Evolutionary conservation across 306 rosid genomes (phyloP), one percentile per base, ranked within the genome.

Genomic region (Lathyrus oleraceus): DNA sequence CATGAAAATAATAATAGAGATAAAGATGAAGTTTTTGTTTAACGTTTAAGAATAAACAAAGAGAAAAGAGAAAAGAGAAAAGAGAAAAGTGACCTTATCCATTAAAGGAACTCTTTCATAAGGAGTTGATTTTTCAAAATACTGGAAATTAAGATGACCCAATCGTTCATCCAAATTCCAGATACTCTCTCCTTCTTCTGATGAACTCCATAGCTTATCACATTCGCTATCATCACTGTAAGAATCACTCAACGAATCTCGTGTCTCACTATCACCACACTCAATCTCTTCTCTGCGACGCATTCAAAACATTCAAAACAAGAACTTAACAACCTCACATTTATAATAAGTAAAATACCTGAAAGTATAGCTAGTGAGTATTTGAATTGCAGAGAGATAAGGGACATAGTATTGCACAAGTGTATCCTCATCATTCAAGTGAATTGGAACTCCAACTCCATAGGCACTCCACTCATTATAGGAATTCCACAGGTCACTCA

Each of bases 351-450:
- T 8, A 4, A 73, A 20, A 30, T 30, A 94, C 99, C 99, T 84
- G 81, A 85, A 76, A 81, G 44, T 49, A 54, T 81, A 83, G 89
- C 96, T 84, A 14, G 96, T 91, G 88, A 81, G 91, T 43, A 91
- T 87, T 80, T 95, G 97, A 69, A 95, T 87, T 20, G 89, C 99
- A 25, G 99, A 95, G 79, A 95, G 99, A 73, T 95, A 95, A 62
- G 99, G 99, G 3, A 91, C 99, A 67, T 91, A 95, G 78, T 89
- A 95, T 77, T 95, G 99, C 28, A 88, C 90, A 54, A 95, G 91
- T 8, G 87, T 86, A 8, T 95, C 96, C n/a, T 86, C 91, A 72
- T 80, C 71, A 87, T 68, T 70, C 67, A 91, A 69, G 63, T 78
- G 42, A 52, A 95, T 82, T 0, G 92, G 92, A 51, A 95, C 99